Conservation (phyloP, 495 filamentous ascomycete genomes). For the Filosporella fistucella region DNA sequence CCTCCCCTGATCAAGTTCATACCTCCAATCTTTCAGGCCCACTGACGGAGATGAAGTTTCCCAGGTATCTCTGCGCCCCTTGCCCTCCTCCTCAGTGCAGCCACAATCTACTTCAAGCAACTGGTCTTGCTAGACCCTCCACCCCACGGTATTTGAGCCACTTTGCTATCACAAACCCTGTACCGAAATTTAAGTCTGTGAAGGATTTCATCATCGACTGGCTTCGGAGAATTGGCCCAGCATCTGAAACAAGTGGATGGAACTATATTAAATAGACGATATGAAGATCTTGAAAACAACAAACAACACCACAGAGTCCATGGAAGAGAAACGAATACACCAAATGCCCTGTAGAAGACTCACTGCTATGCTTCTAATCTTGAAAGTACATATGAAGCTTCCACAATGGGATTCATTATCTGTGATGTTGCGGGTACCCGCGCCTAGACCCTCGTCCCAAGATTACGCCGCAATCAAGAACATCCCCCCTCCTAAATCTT, state of each 20-base stretch:
- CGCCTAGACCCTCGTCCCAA: conserved; percentile 4
- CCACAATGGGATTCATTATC: no score
- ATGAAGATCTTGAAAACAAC: no score
- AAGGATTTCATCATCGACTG: no score
- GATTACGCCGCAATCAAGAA: neutral
- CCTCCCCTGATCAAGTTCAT: neutral
- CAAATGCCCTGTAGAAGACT: no score
- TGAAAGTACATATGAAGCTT: no score
- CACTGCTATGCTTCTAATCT: no score
- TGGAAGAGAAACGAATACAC: no score
- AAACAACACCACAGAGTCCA: no score
- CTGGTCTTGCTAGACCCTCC: conserved; percentile 3
- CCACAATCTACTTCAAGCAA: conserved; percentile 13
- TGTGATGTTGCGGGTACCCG: conserved; percentile 23
- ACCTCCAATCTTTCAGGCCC: conserved; percentile 4
- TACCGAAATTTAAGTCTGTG: no score
- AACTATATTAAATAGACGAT: no score
- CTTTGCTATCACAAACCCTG: conserved; percentile 10
- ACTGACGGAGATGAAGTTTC: conserved; percentile 21
- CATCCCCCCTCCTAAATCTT: conserved; percentile 1
- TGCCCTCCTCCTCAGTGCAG: neutral
- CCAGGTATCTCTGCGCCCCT: neutral
- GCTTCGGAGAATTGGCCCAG: no score
- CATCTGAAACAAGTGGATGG: no score
- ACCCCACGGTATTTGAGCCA: conserved; percentile 4